These are phyloP conservation scores for Mrakia gelida DNA, from an alignment of 768 basidiomycete genomes.

Conservation along the genomic window DNA sequence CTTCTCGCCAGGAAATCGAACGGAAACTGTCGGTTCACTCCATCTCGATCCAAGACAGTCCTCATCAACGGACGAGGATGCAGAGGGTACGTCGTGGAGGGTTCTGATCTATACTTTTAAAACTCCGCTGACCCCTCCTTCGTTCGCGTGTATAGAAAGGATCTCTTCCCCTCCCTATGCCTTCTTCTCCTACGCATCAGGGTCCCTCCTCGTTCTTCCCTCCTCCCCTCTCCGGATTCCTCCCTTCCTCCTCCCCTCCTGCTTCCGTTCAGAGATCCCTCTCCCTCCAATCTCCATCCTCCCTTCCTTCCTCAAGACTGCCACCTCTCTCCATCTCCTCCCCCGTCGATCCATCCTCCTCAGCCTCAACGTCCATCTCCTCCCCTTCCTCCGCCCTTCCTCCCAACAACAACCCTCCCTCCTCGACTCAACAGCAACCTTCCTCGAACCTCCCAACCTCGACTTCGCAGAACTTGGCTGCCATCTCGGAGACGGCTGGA, in stretches of 20 bases:
- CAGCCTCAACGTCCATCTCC: background rate
- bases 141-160: slow-evolving; percentile 19
- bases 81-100: too few species aligned
- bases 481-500: slow-evolving; percentile 10
- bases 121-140: background rate
- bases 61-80: background rate
- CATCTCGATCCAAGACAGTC: slow-evolving; percentile 24
- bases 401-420: background rate
- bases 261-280: background rate
- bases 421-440: background rate
- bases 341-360: background rate
- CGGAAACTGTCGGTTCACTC: slow-evolving; percentile 56
- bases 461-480: slow-evolving; percentile 4
- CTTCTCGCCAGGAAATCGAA: slow-evolving; percentile 78
- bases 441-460: background rate
- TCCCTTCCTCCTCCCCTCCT: background rate
- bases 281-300: background rate
- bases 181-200: background rate
- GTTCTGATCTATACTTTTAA: too few species aligned
- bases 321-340: background rate
- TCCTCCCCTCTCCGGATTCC: background rate
- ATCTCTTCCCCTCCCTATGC: slow-evolving; percentile 18
- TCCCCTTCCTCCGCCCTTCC: background rate
- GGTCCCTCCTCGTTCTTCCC: background rate
- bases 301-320: background rate